Evolutionary conservation across 495 filamentous ascomycete genomes (phyloP).

Genomic region (Penicillium chermesinum): DNA sequence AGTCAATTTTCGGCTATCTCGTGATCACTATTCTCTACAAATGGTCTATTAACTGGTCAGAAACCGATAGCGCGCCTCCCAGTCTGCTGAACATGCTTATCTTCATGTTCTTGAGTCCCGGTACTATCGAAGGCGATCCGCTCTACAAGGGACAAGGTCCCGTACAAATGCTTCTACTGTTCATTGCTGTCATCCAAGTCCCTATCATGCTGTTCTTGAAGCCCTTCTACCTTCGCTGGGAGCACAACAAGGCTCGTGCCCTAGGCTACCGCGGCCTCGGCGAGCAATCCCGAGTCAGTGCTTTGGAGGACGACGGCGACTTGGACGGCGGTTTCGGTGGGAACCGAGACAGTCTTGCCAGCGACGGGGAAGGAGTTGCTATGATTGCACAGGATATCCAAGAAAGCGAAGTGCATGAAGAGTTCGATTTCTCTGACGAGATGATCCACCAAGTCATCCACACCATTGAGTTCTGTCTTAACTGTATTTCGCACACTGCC

Average conservation of each 20-base stretch:
- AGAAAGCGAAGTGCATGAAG: slow-evolving; percentile 73
- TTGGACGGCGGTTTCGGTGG: slow-evolving; percentile 39
- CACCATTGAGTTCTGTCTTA: slow-evolving; percentile 98
- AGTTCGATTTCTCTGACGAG: slow-evolving; percentile 92
- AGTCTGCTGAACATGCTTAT: slow-evolving; percentile 97
- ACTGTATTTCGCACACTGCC: slow-evolving; percentile 97
- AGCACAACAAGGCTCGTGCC: slow-evolving; percentile 83
- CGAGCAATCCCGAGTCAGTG: slow-evolving; percentile 76
- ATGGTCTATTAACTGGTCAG: slow-evolving; percentile 87
- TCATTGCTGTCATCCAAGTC: slow-evolving; percentile 79
- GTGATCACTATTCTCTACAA: slow-evolving; percentile 94
- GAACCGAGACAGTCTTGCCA: slow-evolving; percentile 66
- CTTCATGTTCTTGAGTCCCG: slow-evolving; percentile 96
- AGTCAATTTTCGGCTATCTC: slow-evolving; percentile 96
- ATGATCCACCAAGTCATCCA: slow-evolving; percentile 99
- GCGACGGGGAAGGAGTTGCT: slow-evolving; percentile 80
- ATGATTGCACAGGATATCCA: slow-evolving; percentile 86
- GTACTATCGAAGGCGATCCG: slow-evolving; percentile 57
- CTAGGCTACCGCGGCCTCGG: slow-evolving; percentile 89
- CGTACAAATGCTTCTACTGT: slow-evolving; percentile 74
- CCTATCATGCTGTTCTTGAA: slow-evolving; percentile 91
- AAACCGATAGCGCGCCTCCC: slow-evolving; percentile 59
- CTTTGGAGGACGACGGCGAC: slow-evolving; percentile 74
- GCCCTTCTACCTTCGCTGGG: slow-evolving; percentile 85
- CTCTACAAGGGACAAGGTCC: slow-evolving; percentile 71